Evolutionary conservation across 306 rosid species (phyloP), one percentile per base, ranked within the genome.

Genomic region (Fagus crenata): DNA sequence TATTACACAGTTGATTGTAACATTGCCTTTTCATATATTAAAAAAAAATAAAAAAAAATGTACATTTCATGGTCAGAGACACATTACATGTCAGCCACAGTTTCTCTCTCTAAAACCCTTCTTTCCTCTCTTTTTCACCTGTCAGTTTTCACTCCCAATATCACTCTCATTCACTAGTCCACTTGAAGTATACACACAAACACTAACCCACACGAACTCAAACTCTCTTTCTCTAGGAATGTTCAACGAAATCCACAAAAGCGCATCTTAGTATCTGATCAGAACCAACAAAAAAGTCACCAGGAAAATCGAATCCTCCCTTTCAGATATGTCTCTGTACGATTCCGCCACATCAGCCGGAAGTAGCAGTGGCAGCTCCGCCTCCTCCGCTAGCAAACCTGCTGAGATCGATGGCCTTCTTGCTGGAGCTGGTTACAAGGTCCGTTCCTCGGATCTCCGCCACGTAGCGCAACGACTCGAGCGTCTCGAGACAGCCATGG

Each of bases 391-490:
- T 36, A 82, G 85, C 60, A 84, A 84, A 32, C 85, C 83, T 12
- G 69, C 68, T n/a, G 92, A 89, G 12, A 87, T 90, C 71, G 96
- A 89, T 13, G 87, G 87, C 6, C 85, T 54, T 5, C 92, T 93
- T 11, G 96, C 91, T 70, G 93, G 82, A 11, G 93, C 91, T 0
- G 96, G 97, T 2, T 93, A 93, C 81, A 90, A 77, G 76, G 91
- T 93, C 71, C 84, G 87, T 17, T 81, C 92, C 61, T 86, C 97
- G 22, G 92, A 93, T 75, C 87, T 93, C 1, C 86, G 67, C 46
- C 92, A 90, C 33, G 91, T 93, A 13, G 97, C 93, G 35, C 91
- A 86, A 28, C 87, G 91, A 18, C 78, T 93, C 3, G 92, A 93
- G 32, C 87, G 89, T 0, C 84, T 91, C 0, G 93, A 93, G 28